Evolutionary conservation across 371 early-diverging fungal species (phyloP), one percentile per base, ranked within the genome.

Genomic region (Mucor plumbeus): DNA sequence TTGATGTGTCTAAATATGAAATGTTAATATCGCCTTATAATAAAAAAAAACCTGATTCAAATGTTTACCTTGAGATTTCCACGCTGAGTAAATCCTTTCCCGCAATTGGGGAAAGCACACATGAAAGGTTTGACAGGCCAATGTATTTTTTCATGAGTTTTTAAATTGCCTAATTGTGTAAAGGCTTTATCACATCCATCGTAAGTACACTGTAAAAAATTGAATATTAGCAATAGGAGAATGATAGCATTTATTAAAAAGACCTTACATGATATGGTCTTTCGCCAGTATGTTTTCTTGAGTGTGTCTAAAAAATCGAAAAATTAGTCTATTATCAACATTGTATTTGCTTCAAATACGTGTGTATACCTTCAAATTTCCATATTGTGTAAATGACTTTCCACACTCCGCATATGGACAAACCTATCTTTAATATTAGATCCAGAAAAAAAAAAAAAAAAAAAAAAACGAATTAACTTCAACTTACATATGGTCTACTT

Each of bases 121-220:
- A 85, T 83, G 78, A 83, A 90, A 7, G 90, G 92, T 67, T 87
- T 87, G 38, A 89, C 92, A 13, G 85, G 86, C 41, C 87, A 86
- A 72, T 91, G 92, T 55, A 83, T 89, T 44, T 87, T 85, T 72
- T 89, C 88, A 66, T 93, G 94, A 7, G 92, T 92, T 68, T 90
- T 91, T n/a, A 94, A 81, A 65, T 94, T 92, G 1, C 92, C 92
- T 6, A 88, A 82, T 72, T 92, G 94, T 10, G 91, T 87, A 67
- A 93, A 94, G 7, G 89, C 78, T 73, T 90, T 90, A 66, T 74
- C 82, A 69, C 94, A 94, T 13, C 77, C 81, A 59, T 79, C 78
- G 59, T 78, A 79, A 8, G 69, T 60, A 53, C 89, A 88, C 79
- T 84, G 58, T 26, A 7, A 41, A 17, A 53, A 60, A 48, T 36